Percentiles rank a stretch among this genome's conserved stretches.
Conservation (phyloP, 1,284 basidiomycete genomes). For the Leccinum pseudoinsigne region DNA sequence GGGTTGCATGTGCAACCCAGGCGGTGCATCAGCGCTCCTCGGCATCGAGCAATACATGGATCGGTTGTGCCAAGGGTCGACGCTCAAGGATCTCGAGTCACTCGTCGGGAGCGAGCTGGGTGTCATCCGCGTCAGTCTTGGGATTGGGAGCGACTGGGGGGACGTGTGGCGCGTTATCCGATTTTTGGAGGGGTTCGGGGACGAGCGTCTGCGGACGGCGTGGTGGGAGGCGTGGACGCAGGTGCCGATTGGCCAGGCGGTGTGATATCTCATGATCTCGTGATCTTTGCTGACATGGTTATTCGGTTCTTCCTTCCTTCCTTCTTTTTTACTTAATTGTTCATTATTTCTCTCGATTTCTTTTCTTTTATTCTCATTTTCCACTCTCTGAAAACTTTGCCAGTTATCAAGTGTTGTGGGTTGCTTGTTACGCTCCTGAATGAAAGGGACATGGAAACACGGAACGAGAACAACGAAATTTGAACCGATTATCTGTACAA, state of each 20-base stretch:
- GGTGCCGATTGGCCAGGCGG: constrained; percentile 31
- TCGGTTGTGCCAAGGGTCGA: constrained; percentile 56
- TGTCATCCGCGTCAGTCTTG: constrained; percentile 73
- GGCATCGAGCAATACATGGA: constrained; percentile 69
- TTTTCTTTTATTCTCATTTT: neutral
- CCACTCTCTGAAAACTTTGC: neutral
- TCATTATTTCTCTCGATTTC: neutral
- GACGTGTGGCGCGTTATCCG: constrained; percentile 70
- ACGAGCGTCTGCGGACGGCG: constrained; percentile 39
- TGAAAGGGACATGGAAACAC: neutral
- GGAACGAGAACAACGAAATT: neutral
- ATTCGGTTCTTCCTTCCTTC: neutral
- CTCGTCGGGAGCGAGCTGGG: constrained; percentile 67
- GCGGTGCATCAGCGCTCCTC: constrained; percentile 69
- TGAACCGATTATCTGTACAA: neutral
- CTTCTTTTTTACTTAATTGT: neutral
- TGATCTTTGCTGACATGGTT: neutral
- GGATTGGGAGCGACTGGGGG: constrained; percentile 71
- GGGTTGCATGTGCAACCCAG: constrained; percentile 85
- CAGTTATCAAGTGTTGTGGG: neutral
- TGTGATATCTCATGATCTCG: constrained; percentile 17
- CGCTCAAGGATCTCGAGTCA: constrained; percentile 59
- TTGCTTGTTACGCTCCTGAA: neutral
- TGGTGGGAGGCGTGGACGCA: constrained; percentile 43
- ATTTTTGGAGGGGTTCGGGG: constrained; percentile 52